Percentiles rank a stretch among this genome's conserved stretches.
Evolutionary conservation across 1,139 yeast genomes (phyloP).

Genomic region (Geotrichum klebahnii): DNA sequence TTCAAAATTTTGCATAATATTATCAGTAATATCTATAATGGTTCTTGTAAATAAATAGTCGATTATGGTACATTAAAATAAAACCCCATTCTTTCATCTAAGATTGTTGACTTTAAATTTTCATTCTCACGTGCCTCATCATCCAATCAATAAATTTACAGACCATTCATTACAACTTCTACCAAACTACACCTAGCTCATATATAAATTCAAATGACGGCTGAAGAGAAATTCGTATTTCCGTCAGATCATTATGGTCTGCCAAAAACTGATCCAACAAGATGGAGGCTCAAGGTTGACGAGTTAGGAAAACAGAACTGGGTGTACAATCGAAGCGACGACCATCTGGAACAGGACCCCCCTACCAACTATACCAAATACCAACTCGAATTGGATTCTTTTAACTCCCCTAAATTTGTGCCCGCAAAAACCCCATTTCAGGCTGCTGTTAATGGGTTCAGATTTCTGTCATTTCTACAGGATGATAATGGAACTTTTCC

Average conservation of each 20-base stretch:
- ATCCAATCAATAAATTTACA: too few relatives aligned
- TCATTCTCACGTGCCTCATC: too few relatives aligned
- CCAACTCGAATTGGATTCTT: slow-evolving; percentile 55
- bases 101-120: neutral
- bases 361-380: slow-evolving; percentile 48
- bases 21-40: neutral
- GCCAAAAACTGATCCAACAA: slow-evolving; percentile 59
- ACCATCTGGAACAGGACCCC: slow-evolving; percentile 34
- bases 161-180: too few relatives aligned
- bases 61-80: too few relatives aligned
- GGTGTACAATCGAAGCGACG: slow-evolving; percentile 56
- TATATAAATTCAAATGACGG: too few relatives aligned
- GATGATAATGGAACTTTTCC: slow-evolving; percentile 82
- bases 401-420: slow-evolving; percentile 28
- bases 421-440: slow-evolving; percentile 47
- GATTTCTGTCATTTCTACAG: slow-evolving; percentile 64
- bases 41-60: slow-evolving; percentile 1
- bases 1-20: slow-evolving; percentile 4
- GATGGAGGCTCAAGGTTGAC: slow-evolving; percentile 74
- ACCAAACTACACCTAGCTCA: too few relatives aligned
- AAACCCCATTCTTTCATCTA: too few relatives aligned
- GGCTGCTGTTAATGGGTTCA: slow-evolving; percentile 72
- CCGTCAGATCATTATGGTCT: slow-evolving; percentile 47
- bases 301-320: slow-evolving; percentile 76
- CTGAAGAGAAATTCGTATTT: slow-evolving; percentile 16